Conservation (phyloP, 805 yeast species). For the Saccharomyces kudriavzevii region DNA sequence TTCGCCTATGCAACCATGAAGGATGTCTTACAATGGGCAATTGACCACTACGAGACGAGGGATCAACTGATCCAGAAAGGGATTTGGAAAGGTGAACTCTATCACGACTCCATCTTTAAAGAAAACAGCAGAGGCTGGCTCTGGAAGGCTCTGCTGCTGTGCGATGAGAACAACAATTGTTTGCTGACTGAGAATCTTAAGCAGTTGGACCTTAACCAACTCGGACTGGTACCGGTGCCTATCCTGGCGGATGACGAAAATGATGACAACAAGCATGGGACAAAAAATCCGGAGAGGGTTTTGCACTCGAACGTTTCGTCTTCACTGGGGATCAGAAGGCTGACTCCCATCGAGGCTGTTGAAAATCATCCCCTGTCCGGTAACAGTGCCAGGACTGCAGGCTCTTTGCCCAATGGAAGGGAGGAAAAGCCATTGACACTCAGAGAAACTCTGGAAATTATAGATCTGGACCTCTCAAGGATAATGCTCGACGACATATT, state of each 20-base stretch:
- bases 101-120: constrained; percentile 2
- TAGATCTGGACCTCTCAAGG: constrained; percentile 25
- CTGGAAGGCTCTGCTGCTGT: constrained; percentile 23
- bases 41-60: constrained; percentile 18
- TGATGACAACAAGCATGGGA: constrained; percentile 1
- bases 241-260: constrained; percentile 7
- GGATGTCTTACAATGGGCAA: constrained; percentile 6
- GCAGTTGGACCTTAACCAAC: not conserved
- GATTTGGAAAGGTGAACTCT: constrained; percentile 26
- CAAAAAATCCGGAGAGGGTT: not conserved
- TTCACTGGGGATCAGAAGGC: constrained; percentile 14
- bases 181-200: constrained; percentile 1
- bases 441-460: constrained; percentile 16
- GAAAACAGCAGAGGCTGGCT: constrained; percentile 25
- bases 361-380: constrained; percentile 5
- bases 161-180: constrained; percentile 6
- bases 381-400: not conserved
- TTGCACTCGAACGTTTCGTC: not conserved
- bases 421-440: not conserved
- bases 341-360: constrained; percentile 17
- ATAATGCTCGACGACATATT: constrained; percentile 21
- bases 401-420: not conserved
- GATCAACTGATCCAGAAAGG: constrained; percentile 24
- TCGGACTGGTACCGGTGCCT: constrained; percentile 12
- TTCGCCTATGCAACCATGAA: constrained; percentile 7